These are phyloP conservation scores for Parathielavia hyrcaniae DNA, from an alignment of 495 filamentous ascomycete species.

Conservation along the genomic window DNA sequence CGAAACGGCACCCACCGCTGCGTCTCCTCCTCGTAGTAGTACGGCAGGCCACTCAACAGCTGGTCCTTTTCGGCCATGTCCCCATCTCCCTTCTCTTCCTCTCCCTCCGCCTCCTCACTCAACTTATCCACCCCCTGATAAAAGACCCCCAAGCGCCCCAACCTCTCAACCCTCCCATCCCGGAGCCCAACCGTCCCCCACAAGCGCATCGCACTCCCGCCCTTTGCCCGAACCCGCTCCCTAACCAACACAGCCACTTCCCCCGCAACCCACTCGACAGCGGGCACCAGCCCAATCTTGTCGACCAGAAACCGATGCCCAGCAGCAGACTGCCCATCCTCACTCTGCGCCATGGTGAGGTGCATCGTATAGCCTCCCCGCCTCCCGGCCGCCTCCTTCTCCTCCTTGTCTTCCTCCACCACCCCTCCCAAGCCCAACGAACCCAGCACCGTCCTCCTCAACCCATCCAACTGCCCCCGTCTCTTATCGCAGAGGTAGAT, in stretches of 20 bases:
- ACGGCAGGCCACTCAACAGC: conserved; percentile 15
- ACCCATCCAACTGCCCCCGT: conserved; percentile 4
- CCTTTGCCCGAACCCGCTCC: conserved; percentile 22
- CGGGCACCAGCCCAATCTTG: conserved; percentile 39
- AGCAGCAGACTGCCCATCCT: conserved; percentile 28
- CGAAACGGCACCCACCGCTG: conserved; percentile 23
- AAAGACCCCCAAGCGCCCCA: conserved; percentile 20
- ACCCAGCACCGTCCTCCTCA: conserved; percentile 23
- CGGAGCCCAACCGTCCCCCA: conserved; percentile 46
- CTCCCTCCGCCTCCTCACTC: not conserved
- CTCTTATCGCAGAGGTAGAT: conserved; percentile 38
- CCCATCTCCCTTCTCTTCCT: not conserved
- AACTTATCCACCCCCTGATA: conserved; percentile 10
- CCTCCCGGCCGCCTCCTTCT: no score
- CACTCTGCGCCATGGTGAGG: conserved; percentile 51
- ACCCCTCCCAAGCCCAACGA: conserved; percentile 21
- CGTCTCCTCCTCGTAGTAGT: conserved; percentile 27
- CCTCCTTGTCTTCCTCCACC: not conserved
- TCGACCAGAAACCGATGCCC: conserved; percentile 41
- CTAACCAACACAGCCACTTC: conserved; percentile 45
- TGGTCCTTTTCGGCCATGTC: conserved; percentile 11
- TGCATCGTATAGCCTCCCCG: conserved; percentile 44
- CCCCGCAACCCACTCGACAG: conserved; percentile 38
- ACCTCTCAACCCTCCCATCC: conserved; percentile 25
- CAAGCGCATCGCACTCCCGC: conserved; percentile 35